Evolutionary conservation across 2,329 filamentous ascomycete genomes (phyloP).

Genomic region (Trichophyton schoenleinii): DNA sequence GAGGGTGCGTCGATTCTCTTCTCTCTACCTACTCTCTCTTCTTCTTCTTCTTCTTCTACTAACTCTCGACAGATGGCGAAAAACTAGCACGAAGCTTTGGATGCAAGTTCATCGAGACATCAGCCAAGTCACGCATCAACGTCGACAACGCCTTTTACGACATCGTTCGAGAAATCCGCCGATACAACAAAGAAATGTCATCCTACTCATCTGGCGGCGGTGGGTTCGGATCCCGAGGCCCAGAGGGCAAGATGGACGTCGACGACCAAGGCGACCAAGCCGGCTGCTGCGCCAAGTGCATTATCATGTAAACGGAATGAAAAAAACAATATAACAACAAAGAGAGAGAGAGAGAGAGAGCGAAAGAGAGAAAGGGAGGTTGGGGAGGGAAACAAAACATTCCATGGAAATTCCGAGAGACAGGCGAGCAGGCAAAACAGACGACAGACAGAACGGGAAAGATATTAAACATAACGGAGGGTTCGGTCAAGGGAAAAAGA

Average conservation of each 20-base stretch:
- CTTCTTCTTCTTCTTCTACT: neutral
- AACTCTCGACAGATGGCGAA: conserved; percentile 62
- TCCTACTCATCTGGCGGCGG: conserved; percentile 61
- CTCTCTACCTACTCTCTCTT: neutral
- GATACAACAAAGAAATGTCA: conserved; percentile 97
- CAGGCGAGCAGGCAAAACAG: too few relatives aligned
- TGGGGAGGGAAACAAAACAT: too few relatives aligned
- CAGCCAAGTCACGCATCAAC: conserved; percentile 93
- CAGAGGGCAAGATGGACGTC: conserved; percentile 61
- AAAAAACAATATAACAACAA: too few relatives aligned
- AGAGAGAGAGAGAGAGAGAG: too few relatives aligned
- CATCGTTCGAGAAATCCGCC: conserved; percentile 91
- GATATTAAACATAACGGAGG: neutral
- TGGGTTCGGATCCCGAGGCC: conserved; percentile 48
- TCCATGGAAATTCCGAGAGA: too few relatives aligned
- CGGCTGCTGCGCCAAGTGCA: conserved; percentile 76
- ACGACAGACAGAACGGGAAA: neutral
- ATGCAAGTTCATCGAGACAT: conserved; percentile 99
- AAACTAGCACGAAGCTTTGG: conserved; percentile 72
- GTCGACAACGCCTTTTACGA: conserved; percentile 98
- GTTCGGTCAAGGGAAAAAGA: neutral
- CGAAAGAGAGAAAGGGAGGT: too few relatives aligned
- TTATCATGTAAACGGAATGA: conserved; percentile 58
- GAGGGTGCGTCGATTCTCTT: conserved; percentile 54
- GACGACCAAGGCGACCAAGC: conserved; percentile 39